Evolutionary conservation across 441 rosid genomes (phyloP).

Genomic region (Bocquillonia castaneifolia): DNA sequence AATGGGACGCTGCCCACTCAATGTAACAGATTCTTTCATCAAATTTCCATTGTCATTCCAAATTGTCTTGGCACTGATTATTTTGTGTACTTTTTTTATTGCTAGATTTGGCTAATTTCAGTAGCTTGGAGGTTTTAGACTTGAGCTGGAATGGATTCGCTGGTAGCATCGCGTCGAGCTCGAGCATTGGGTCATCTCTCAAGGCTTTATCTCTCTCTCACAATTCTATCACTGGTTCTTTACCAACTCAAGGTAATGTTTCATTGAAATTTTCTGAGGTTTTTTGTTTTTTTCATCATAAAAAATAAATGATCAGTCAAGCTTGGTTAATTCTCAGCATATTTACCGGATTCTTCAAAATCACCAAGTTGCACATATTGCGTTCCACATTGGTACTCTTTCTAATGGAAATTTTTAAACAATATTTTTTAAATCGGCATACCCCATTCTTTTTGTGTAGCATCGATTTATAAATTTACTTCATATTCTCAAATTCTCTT

Average conservation of each 20-base stretch:
- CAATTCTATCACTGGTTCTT: conserved; percentile 6
- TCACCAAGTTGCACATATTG: too few species aligned
- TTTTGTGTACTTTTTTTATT: neutral
- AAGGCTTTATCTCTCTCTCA: neutral
- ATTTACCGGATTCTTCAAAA: too few species aligned
- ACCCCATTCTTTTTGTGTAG: too few species aligned
- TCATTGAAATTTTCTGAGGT: neutral
- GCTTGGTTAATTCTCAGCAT: too few species aligned
- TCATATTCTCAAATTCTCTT: neutral
- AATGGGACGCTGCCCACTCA: conserved; percentile 13
- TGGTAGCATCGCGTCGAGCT: conserved; percentile 2
- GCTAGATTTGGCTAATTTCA: conserved; percentile 6
- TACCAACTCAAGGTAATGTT: neutral
- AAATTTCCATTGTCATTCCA: neutral
- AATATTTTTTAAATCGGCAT: too few species aligned
- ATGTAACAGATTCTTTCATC: neutral
- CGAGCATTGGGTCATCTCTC: neutral
- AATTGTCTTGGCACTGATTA: neutral
- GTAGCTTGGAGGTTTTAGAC: conserved; percentile 4
- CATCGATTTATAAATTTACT: too few species aligned
- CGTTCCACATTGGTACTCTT: too few species aligned
- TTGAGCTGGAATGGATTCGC: conserved; percentile 12
- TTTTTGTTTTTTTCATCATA: neutral
- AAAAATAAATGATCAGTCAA: neutral
- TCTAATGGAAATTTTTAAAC: too few species aligned